A percentile compares a stretch with the other conserved stretches of the same genome.
These are phyloP conservation scores for Fusarium gaditjirri DNA, from an alignment of 2,329 filamentous ascomycete genomes.

Conservation along the genomic window DNA sequence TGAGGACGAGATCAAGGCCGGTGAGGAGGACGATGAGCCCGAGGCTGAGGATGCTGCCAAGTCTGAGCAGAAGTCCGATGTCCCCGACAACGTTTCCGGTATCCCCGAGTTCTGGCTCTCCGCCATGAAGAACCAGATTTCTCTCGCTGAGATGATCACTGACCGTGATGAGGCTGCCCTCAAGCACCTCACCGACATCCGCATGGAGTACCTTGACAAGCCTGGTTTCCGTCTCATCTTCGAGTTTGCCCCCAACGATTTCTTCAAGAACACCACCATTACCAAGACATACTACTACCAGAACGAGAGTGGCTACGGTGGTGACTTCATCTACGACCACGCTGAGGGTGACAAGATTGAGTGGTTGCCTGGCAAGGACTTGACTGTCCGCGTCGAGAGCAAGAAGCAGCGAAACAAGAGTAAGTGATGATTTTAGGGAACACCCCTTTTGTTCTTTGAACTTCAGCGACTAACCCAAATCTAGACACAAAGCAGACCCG, in stretches of 20 bases:
- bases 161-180: slow-evolving; percentile 95
- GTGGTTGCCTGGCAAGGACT: slow-evolving; percentile 92
- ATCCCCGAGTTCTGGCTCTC: slow-evolving; percentile 99
- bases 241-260: slow-evolving; percentile 94
- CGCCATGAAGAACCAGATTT: slow-evolving; percentile 99
- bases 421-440: slow-evolving; percentile 57
- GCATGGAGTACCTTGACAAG: slow-evolving; percentile 99
- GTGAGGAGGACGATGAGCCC: slow-evolving; percentile 81
- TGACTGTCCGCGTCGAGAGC: slow-evolving; percentile 94
- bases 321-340: slow-evolving; percentile 99
- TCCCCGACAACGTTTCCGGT: slow-evolving; percentile 71
- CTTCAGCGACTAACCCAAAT: slow-evolving; percentile 17
- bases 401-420: slow-evolving; percentile 99
- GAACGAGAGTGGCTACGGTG: slow-evolving; percentile 97
- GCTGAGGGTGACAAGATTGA: slow-evolving; percentile 98
- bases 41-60: slow-evolving; percentile 75
- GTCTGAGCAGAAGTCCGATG: slow-evolving; percentile 66
- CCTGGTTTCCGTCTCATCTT: slow-evolving; percentile 99
- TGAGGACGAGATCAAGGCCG: slow-evolving; percentile 85
- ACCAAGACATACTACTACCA: slow-evolving; percentile 99
- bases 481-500: slow-evolving; percentile 98
- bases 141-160: slow-evolving; percentile 97
- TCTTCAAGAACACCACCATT: slow-evolving; percentile 96
- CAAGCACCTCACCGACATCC: slow-evolving; percentile 89
- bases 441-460: background rate